Conservation (phyloP, 2,329 filamentous ascomycete species). For the Huntiella savannae region DNA sequence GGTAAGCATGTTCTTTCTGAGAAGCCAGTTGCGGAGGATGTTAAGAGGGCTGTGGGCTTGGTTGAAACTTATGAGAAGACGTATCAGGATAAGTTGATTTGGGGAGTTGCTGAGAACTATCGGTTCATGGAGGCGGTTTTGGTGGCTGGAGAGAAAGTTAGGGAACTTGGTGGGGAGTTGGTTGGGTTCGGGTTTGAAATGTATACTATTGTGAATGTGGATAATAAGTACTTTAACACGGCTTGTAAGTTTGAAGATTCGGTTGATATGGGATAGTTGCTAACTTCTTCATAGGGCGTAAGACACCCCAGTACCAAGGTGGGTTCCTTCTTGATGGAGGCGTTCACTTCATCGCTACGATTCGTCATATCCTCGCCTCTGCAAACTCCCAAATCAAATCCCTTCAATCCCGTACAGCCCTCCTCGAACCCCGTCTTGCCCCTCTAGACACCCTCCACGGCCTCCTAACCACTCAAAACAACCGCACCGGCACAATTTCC, state of each 20-base stretch:
- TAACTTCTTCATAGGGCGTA: constrained; percentile 31
- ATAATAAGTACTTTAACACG: constrained; percentile 31
- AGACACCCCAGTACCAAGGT: constrained; percentile 50
- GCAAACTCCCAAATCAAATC: constrained; percentile 24
- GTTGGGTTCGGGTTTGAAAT: constrained; percentile 23
- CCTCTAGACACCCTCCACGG: constrained; percentile 50
- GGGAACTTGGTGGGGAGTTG: constrained; percentile 12
- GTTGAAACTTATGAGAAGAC: constrained; percentile 19
- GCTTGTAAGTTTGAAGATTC: constrained; percentile 17
- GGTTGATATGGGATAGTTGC: neutral
- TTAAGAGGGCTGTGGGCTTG: constrained; percentile 25
- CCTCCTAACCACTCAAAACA: constrained; percentile 32
- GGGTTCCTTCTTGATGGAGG: constrained; percentile 62
- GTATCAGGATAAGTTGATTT: constrained; percentile 20
- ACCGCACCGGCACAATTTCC: constrained; percentile 35
- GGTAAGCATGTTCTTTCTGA: constrained; percentile 54
- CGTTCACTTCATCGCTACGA: constrained; percentile 49
- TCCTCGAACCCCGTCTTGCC: constrained; percentile 35
- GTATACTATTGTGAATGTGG: constrained; percentile 23
- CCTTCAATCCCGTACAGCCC: constrained; percentile 35
- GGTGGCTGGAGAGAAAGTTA: constrained; percentile 21
- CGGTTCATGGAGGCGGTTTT: constrained; percentile 39
- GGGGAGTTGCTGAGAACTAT: constrained; percentile 55
- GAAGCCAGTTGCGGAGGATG: constrained; percentile 47
- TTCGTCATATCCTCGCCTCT: constrained; percentile 36